Conservation (phyloP, 768 basidiomycete genomes). For the Psilocybe cubensis region DNA sequence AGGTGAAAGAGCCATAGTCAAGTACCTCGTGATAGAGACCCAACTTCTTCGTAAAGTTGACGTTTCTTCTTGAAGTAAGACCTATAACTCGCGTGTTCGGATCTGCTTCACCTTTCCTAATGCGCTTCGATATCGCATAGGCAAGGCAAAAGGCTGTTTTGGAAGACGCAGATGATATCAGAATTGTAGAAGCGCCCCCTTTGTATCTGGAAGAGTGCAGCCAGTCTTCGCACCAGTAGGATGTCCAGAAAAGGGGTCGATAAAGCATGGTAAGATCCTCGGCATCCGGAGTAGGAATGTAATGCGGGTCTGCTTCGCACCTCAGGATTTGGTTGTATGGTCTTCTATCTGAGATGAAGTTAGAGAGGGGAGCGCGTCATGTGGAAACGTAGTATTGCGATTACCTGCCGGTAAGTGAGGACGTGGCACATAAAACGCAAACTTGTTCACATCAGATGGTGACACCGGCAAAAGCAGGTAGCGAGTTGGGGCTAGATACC, state of each 20-base stretch:
- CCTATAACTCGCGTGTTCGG: conserved; percentile 49
- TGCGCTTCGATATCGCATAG: conserved; percentile 56
- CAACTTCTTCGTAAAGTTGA: conserved; percentile 55
- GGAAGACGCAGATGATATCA: conserved; percentile 73
- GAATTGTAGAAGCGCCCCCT: conserved; percentile 46
- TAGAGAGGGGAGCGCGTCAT: conserved; percentile 11
- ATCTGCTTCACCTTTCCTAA: conserved; percentile 29
- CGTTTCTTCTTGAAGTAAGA: conserved; percentile 60
- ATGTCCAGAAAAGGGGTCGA: conserved; percentile 75
- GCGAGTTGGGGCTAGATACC: conserved; percentile 60
- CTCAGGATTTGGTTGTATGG: conserved; percentile 73
- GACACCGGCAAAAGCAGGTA: conserved; percentile 61
- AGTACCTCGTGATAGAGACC: conserved; percentile 61
- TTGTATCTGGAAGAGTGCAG: conserved; percentile 53
- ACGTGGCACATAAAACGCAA: conserved; percentile 60
- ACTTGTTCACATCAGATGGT: conserved; percentile 51
- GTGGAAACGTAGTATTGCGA: conserved; percentile 3
- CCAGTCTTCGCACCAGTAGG: conserved; percentile 80
- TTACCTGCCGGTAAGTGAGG: conserved; percentile 65
- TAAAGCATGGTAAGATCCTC: conserved; percentile 77
- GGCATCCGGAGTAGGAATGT: conserved; percentile 43
- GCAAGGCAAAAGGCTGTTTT: conserved; percentile 76
- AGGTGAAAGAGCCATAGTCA: conserved; percentile 52
- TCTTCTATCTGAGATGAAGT: conserved; percentile 48
- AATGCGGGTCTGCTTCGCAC: conserved; percentile 59